A percentile compares a stretch with the other conserved stretches of the same genome.
Evolutionary conservation across 805 yeast species (phyloP).

Genomic region (Monosporozyma solicola): DNA sequence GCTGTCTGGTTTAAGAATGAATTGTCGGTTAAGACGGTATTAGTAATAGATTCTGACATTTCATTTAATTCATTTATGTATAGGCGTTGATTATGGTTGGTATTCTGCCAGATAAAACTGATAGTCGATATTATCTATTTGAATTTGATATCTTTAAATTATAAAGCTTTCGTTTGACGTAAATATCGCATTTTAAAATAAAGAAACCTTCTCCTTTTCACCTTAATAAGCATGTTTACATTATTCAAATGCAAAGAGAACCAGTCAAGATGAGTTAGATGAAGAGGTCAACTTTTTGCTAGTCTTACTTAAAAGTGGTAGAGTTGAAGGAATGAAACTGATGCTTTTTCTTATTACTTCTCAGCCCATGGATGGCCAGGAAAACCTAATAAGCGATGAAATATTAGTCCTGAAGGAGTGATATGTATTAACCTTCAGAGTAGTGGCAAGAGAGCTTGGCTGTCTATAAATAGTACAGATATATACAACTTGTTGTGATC

Average conservation of each 20-base stretch:
- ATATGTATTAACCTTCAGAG: no score
- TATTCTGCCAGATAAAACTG: neutral
- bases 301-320: neutral
- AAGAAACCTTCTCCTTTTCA: neutral
- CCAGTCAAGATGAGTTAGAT: neutral
- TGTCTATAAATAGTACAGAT: no score
- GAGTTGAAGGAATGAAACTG: no score
- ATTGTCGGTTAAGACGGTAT: neutral
- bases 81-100: neutral
- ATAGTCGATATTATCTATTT: neutral
- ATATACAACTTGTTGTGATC: no score
- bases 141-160: no score
- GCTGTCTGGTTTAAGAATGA: neutral
- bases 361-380: no score
- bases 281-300: neutral
- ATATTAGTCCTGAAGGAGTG: no score
- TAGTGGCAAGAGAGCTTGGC: no score
- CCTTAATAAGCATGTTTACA: neutral
- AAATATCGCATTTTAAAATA: neutral
- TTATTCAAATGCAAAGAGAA: neutral
- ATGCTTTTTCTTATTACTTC: neutral
- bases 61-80: neutral
- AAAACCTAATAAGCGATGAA: no score
- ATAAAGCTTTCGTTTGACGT: neutral
- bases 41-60: neutral